Conservation (phyloP, 2,329 filamentous ascomycete species). For the Bipolaris cookei region DNA sequence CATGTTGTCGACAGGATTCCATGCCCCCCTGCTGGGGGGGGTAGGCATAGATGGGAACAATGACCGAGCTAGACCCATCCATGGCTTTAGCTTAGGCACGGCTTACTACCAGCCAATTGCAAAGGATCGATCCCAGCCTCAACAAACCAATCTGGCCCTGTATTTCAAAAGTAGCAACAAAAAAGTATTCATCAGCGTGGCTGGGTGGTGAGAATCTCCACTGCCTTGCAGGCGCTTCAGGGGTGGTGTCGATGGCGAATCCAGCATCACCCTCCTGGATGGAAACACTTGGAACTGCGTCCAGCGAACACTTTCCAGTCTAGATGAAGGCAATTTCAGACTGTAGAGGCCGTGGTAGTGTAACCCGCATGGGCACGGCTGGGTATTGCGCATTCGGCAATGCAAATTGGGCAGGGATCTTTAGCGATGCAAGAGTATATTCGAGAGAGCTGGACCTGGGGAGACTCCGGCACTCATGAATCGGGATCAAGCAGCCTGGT, state of each 20-base stretch:
- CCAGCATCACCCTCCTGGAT: slow-evolving; percentile 22
- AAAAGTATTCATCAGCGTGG: slow-evolving; percentile 6
- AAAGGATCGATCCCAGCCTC: background rate
- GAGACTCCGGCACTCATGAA: slow-evolving; percentile 39
- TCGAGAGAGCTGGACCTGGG: slow-evolving; percentile 43
- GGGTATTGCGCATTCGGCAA: slow-evolving; percentile 35
- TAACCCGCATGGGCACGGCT: slow-evolving; percentile 32
- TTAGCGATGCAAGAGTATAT: slow-evolving; percentile 45
- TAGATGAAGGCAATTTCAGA: slow-evolving; percentile 25
- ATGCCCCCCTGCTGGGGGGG: slow-evolving; percentile 56
- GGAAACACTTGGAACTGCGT: slow-evolving; percentile 19
- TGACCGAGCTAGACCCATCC: slow-evolving; percentile 40
- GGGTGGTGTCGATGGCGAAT: slow-evolving; percentile 10
- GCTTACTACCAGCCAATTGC: slow-evolving; percentile 11
- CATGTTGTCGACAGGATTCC: slow-evolving; percentile 55
- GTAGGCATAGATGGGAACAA: slow-evolving; percentile 59
- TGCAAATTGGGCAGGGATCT: slow-evolving; percentile 46
- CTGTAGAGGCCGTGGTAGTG: slow-evolving; percentile 30
- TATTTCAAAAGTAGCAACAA: slow-evolving; percentile 7
- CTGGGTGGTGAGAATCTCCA: slow-evolving; percentile 8
- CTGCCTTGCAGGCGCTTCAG: slow-evolving; percentile 25
- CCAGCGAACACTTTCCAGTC: slow-evolving; percentile 29
- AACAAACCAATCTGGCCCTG: slow-evolving; percentile 4
- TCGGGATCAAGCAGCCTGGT: slow-evolving; percentile 44
- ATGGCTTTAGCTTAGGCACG: slow-evolving; percentile 20